A percentile compares a stretch with the other conserved stretches of the same genome.
Evolutionary conservation across 192 early-diverging fungal species (phyloP).

Genomic region (Neocallimastix lanati): DNA sequence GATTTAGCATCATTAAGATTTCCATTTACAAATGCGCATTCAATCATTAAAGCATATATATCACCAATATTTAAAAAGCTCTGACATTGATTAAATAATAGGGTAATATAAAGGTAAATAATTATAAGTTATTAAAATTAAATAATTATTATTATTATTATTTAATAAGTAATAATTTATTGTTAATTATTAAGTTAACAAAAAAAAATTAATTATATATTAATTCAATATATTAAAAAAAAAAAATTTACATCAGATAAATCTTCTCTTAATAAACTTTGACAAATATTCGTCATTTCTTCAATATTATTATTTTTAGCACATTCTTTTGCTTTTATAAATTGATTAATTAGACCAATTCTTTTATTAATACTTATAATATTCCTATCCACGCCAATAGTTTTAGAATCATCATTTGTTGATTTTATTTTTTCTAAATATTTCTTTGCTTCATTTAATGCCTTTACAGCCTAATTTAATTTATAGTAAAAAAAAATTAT

Average conservation of each 20-base stretch:
- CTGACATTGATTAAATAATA: constrained; percentile 1
- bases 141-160: too few relatives aligned
- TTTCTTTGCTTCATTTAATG: neutral
- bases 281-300: constrained; percentile 19
- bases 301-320: constrained; percentile 4
- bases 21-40: neutral
- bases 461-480: neutral
- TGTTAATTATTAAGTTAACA: too few relatives aligned
- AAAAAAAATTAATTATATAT: too few relatives aligned
- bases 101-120: too few relatives aligned
- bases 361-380: neutral
- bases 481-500: too few relatives aligned
- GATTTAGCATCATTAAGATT: neutral
- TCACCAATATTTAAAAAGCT: constrained; percentile 20
- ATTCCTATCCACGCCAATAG: neutral
- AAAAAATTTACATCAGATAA: constrained; percentile 18
- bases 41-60: constrained; percentile 31
- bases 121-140: too few relatives aligned
- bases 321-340: neutral
- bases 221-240: neutral
- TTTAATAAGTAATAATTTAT: too few relatives aligned
- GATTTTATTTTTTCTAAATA: neutral
- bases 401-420: neutral
- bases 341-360: neutral
- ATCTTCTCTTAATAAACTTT: constrained; percentile 14